These are phyloP conservation scores for Oryza meridionalis DNA, from an alignment of 176 grass and related monocot species.

Conservation along the genomic window DNA sequence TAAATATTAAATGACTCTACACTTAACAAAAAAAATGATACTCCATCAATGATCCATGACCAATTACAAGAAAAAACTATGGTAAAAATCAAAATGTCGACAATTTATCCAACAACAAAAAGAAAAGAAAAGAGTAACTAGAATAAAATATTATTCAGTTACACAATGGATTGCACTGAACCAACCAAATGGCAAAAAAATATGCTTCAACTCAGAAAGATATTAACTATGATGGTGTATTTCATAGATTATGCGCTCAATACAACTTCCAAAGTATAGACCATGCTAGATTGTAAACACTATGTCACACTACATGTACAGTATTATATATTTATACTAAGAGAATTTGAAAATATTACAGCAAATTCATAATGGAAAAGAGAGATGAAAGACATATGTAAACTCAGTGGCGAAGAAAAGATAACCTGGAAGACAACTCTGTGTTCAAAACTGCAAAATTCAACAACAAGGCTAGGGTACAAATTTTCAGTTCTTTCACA, in stretches of 20 bases:
- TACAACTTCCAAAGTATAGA: neutral
- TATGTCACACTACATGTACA: neutral
- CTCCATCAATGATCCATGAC: neutral
- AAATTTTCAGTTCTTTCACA: conserved; percentile 55
- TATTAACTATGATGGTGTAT: neutral
- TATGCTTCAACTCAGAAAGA: neutral
- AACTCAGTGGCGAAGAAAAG: conserved; percentile 23
- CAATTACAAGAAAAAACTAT: neutral
- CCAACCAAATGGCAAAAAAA: neutral
- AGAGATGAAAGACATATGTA: neutral
- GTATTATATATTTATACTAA: neutral
- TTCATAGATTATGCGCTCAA: neutral
- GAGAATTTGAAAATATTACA: neutral
- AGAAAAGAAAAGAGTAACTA: neutral
- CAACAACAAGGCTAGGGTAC: conserved; percentile 77
- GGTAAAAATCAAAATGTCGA: neutral
- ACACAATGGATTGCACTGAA: neutral
- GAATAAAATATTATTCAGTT: neutral
- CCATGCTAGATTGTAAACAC: neutral
- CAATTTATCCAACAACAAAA: neutral
- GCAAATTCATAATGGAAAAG: neutral
- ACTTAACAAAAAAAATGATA: neutral
- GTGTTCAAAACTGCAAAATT: conserved; percentile 90
- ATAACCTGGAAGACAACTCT: conserved; percentile 92
- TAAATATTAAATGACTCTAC: conserved; percentile 13